phyloP scores from a whole-genome alignment of 148 eudicot species.

The Persicaria maculosa region DNA sequence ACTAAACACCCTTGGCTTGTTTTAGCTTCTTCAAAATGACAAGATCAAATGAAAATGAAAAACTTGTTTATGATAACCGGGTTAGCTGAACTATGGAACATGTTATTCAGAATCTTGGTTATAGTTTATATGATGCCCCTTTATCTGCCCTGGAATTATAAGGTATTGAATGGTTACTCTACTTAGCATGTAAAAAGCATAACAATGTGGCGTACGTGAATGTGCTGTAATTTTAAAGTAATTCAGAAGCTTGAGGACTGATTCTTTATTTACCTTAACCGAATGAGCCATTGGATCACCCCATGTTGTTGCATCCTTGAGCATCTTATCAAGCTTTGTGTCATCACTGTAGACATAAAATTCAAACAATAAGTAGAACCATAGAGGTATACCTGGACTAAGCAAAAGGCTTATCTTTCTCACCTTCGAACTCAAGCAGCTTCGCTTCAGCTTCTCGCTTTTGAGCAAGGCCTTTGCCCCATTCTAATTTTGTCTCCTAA shows the following conservation, averaged over 20 bases:
- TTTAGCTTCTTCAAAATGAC: neutral
- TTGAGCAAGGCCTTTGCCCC: conserved; percentile 99
- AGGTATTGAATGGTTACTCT: conserved; percentile 28
- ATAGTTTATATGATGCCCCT: neutral
- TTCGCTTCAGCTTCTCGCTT: conserved; percentile 84
- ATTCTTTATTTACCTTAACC: no score
- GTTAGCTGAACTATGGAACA: no score
- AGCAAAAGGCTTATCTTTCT: conserved; percentile 77
- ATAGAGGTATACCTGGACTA: conserved; percentile 55
- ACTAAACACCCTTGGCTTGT: neutral
- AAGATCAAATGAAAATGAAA: no score
- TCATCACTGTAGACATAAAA: no score
- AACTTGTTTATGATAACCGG: no score
- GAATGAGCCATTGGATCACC: no score
- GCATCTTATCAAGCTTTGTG: no score
- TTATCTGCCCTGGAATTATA: neutral
- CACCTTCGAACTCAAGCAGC: conserved; percentile 56
- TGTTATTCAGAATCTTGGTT: no score
- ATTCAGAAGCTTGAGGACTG: no score
- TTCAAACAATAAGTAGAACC: no score
- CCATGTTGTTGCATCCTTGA: no score
- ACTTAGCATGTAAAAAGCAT: neutral
- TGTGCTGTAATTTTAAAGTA: no score
- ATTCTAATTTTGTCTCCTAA: conserved; percentile 80
- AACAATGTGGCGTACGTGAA: neutral